Percentiles rank a stretch among this genome's conserved stretches.
phyloP scores from a whole-genome alignment of 768 basidiomycete genomes.

The Sutorius australiensis region DNA sequence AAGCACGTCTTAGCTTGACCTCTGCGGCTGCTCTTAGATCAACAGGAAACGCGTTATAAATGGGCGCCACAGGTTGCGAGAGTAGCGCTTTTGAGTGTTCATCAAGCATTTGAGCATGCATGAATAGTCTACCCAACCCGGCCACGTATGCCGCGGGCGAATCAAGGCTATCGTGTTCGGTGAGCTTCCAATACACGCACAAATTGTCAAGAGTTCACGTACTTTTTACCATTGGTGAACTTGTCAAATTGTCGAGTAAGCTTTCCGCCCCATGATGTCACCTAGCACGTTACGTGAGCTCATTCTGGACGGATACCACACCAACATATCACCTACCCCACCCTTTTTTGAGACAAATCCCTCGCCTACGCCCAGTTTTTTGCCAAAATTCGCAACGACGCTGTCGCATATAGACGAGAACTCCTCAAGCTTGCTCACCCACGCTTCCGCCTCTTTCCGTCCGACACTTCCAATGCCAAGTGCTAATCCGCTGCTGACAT shows the following conservation, averaged over 20 bases:
- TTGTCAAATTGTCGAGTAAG: conserved; percentile 75
- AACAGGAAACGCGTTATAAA: conserved; percentile 66
- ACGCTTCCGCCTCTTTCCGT: conserved; percentile 72
- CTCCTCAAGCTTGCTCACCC: conserved; percentile 76
- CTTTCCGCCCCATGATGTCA: conserved; percentile 68
- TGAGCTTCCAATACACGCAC: conserved; percentile 12
- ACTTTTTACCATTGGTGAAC: conserved; percentile 89
- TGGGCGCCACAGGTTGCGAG: conserved; percentile 61
- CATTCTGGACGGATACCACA: not conserved
- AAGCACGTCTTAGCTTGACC: conserved; percentile 70
- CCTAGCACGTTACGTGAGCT: conserved; percentile 29
- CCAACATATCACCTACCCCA: conserved; percentile 38
- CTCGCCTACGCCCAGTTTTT: conserved; percentile 86
- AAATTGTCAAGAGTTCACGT: conserved; percentile 26
- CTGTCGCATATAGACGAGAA: conserved; percentile 76
- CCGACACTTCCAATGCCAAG: conserved; percentile 75
- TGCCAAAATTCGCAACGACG: conserved; percentile 76
- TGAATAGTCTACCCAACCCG: conserved; percentile 70
- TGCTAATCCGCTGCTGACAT: conserved; percentile 68
- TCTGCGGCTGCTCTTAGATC: conserved; percentile 66
- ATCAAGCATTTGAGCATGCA: conserved; percentile 74
- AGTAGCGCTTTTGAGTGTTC: conserved; percentile 77
- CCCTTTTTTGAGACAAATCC: conserved; percentile 82
- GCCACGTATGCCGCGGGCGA: conserved; percentile 83
- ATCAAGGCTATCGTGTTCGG: conserved; percentile 57